Conservation (phyloP, 495 filamentous ascomycete genomes). For the Penicillium steckii region DNA sequence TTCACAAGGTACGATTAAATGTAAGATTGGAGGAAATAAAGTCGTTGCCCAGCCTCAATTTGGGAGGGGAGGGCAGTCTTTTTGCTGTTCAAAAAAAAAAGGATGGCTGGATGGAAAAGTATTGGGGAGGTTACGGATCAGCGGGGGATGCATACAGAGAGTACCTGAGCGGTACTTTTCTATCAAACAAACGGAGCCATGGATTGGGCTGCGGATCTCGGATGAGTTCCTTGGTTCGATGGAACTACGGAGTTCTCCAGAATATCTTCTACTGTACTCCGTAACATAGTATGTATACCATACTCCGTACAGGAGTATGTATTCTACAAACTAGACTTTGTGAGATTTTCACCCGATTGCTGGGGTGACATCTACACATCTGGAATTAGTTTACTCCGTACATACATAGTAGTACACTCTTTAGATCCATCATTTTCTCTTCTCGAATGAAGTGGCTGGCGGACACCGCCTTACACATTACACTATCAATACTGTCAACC, state of each 20-base stretch:
- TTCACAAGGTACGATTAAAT: too few relatives aligned
- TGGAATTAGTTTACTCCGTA: too few relatives aligned
- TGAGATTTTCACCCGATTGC: background rate
- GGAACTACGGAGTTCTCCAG: too few relatives aligned
- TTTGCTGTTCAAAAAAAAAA: background rate
- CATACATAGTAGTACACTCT: too few relatives aligned
- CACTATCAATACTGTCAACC: background rate
- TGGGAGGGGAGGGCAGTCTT: too few relatives aligned
- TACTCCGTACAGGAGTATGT: too few relatives aligned
- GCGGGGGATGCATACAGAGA: background rate
- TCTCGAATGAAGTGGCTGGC: background rate
- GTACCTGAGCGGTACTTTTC: background rate
- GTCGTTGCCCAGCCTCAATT: conserved; percentile 8
- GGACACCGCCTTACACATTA: background rate
- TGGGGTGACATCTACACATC: too few relatives aligned
- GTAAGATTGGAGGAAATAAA: background rate
- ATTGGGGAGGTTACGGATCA: background rate
- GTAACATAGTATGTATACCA: too few relatives aligned
- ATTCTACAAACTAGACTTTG: too few relatives aligned
- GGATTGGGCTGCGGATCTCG: conserved; percentile 10
- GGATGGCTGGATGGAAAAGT: conserved; percentile 5
- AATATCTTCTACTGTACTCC: too few relatives aligned
- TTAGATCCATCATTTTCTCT: too few relatives aligned
- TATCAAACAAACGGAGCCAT: conserved; percentile 8
- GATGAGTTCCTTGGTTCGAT: conserved; percentile 17